Evolutionary conservation across 108 stramenopile species (phyloP), one percentile per base, ranked within the genome.

Genomic region (Conticribra weissflogii): DNA sequence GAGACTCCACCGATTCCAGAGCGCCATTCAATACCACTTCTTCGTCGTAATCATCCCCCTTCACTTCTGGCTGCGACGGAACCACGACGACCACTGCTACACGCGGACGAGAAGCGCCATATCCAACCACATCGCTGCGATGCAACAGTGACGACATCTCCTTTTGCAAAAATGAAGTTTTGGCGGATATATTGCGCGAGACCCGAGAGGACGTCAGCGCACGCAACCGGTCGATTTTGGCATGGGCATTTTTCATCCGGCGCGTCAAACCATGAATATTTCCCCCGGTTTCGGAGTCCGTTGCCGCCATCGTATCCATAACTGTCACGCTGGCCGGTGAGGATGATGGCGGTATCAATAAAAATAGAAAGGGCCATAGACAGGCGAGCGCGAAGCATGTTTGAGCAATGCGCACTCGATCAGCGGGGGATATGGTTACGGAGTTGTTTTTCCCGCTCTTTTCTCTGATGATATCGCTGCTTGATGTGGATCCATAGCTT

Each of bases 91-190:
- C 83, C 23, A 88, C 71, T 9, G 86, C 88, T 9, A 88, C 72
- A 2, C 92, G 84, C 7, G 92, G 92, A 63, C 82, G 82, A n/a
- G 84, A 81, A 1, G 87, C 86, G 1, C 92, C 92, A 56, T 90
- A 93, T 24, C 92, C 92, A 74, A 87, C 74, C 24, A 88, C 62
- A 60, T 93, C 92, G 9, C 84, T 84, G 8, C 88, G 82, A 69
- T 84, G 85, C 61, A 92, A 48, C 5, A 79, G 36, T 25, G 57
- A 33, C 25, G 22, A 41, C 68, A 59, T 59, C 34, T 59, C 68
- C 7, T 59, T n/a, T 34, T 22, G 27, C 1, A 70, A 34, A 51
- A 59, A 50, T 48, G n/a, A 18, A 12, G 34, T 46, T 33, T 69
- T 59, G 48, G 49, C 45, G n/a, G 31, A 18, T 4, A 57, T 21